These are phyloP conservation scores for Arachis hypogaea DNA, from an alignment of 306 rosid species.

Conservation along the genomic window DNA sequence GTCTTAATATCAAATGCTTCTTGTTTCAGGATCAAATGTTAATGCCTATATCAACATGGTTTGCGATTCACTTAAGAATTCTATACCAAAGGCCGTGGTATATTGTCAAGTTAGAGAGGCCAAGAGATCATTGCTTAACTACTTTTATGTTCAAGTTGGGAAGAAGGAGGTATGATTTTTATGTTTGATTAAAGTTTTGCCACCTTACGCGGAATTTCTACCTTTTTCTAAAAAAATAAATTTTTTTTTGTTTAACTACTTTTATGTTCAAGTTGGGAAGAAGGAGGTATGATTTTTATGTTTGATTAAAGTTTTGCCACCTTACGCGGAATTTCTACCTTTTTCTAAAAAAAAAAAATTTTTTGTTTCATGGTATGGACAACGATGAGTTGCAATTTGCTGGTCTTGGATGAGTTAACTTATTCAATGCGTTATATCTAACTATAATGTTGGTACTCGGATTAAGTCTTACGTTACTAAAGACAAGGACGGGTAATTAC, in stretches of 20 bases:
- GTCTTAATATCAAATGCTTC: constrained; percentile 18
- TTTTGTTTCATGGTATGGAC: constrained; percentile 13
- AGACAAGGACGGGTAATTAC: background rate
- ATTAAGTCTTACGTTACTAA: constrained; percentile 15
- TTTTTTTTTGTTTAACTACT: constrained; percentile 61
- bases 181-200: constrained; percentile 11
- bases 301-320: constrained; percentile 17
- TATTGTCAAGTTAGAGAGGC: constrained; percentile 99
- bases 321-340: background rate
- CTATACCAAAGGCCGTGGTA: constrained; percentile 97
- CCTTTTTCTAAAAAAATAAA: background rate
- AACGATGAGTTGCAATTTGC: constrained; percentile 10
- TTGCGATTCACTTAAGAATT: constrained; percentile 77
- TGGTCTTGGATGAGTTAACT: constrained; percentile 21
- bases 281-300: constrained; percentile 70
- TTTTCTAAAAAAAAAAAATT: background rate
- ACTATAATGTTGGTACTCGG: background rate
- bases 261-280: constrained; percentile 81
- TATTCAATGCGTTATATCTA: constrained; percentile 12
- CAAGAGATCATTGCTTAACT: constrained; percentile 84
- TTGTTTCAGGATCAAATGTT: constrained; percentile 85
- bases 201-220: constrained; percentile 3
- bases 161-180: constrained; percentile 76
- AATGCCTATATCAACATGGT: constrained; percentile 87
- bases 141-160: constrained; percentile 81